These are phyloP conservation scores for Penicillium goetzii DNA, from an alignment of 495 filamentous ascomycete species.

Conservation along the genomic window DNA sequence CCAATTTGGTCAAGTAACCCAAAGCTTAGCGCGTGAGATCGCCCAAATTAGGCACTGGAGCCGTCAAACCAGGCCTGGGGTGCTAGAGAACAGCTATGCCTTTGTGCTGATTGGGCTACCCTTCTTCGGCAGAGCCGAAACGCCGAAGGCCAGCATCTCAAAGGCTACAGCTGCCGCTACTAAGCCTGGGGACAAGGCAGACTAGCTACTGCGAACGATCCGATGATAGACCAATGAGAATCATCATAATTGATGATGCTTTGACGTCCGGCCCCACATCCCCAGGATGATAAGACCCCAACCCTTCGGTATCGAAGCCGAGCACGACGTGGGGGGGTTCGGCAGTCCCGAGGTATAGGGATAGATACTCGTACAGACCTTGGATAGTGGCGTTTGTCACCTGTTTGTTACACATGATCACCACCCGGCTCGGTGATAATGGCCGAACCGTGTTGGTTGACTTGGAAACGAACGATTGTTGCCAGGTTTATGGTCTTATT, in stretches of 20 bases:
- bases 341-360: neutral
- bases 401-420: conserved; percentile 5
- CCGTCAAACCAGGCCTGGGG: neutral
- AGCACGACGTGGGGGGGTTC: neutral
- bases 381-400: neutral
- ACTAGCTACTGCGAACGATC: neutral
- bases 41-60: conserved; percentile 5
- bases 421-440: neutral
- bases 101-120: conserved; percentile 2
- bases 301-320: neutral
- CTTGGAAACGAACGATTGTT: neutral
- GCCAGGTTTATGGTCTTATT: neutral
- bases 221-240: neutral
- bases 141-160: neutral
- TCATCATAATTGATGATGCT: neutral
- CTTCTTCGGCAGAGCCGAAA: neutral
- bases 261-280: neutral
- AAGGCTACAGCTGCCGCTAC: neutral
- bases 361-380: neutral
- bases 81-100: neutral
- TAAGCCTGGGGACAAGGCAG: neutral
- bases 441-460: neutral
- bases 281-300: neutral
- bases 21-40: conserved; percentile 4
- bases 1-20: conserved; percentile 1